Evolutionary conservation across 257 asterid species (phyloP).

Genomic region (Primulina tabacum): DNA sequence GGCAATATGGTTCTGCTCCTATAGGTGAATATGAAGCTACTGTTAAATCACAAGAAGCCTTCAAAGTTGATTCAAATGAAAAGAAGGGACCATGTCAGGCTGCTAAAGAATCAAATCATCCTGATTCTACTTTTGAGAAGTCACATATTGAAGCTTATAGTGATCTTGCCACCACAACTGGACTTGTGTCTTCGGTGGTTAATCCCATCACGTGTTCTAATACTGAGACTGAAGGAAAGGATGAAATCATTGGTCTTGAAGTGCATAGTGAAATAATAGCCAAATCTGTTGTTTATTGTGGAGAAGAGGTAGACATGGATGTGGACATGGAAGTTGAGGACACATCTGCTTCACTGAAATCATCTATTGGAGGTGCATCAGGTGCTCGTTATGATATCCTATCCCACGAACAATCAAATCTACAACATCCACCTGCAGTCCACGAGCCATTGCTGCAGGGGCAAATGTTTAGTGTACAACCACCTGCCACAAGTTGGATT

Average conservation of each 20-base stretch:
- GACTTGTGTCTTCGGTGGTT: constrained; percentile 23
- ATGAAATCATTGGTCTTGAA: constrained; percentile 33
- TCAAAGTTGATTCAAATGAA: constrained; percentile 31
- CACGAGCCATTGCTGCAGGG: constrained; percentile 30
- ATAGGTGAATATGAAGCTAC: constrained; percentile 35
- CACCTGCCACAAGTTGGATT: constrained; percentile 62
- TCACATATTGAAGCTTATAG: constrained; percentile 31
- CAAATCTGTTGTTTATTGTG: constrained; percentile 34
- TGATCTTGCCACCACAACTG: constrained; percentile 29
- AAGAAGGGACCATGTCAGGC: constrained; percentile 23
- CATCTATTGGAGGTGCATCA: constrained; percentile 33
- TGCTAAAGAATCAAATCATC: constrained; percentile 29
- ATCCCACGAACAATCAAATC: constrained; percentile 29
- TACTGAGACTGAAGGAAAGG: constrained; percentile 28
- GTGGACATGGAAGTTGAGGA: constrained; percentile 99
- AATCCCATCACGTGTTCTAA: constrained; percentile 24
- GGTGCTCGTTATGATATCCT: constrained; percentile 33
- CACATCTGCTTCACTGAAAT: constrained; percentile 36
- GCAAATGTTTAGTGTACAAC: constrained; percentile 30
- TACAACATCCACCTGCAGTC: constrained; percentile 25
- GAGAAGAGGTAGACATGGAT: constrained; percentile 89
- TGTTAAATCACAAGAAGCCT: constrained; percentile 31
- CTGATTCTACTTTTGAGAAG: constrained; percentile 28
- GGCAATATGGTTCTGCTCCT: constrained; percentile 31
- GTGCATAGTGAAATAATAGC: constrained; percentile 34